Base-by-base conservation (phyloP, 1,284 basidiomycete species). In the Cystobasidium pallidum region DNA sequence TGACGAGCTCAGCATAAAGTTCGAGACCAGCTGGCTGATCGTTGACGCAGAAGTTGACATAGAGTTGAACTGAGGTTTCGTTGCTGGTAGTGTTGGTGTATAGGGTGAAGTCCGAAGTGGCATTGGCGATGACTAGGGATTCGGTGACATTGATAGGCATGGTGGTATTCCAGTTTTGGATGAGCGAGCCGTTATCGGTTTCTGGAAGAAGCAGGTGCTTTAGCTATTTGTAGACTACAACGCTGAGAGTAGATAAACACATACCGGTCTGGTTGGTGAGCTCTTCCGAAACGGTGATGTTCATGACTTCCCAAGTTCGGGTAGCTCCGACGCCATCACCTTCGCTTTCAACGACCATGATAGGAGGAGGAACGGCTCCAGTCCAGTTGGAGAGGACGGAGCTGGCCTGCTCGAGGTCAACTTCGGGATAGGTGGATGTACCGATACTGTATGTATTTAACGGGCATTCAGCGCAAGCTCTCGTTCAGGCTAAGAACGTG, bases 131-230 rank as follows among this genome's bases (percentile, higher is more conserved):
- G 67, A 88, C 87, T 71, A 99, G 88, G 79, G 89, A 93, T 77
- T 96, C 93, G 32, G 98, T 95, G 66, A 98, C 87, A 51, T 93
- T 94, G 81, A 94, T 94, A 81, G 96, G 68, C 91, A 21, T 26
- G 36, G 47, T 71, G 30, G 52, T 39, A 51, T 71, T 71, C 68
- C 68, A 71, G 47, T 26, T 39, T 24, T 71, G 68, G 11, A 41
- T 36, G 32, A 71, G 68, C 19, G 26, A 30, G 10, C 67, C 67
- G 39, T 71, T 24, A 19, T 30, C 26, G 4, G 32, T 26, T 17
- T 43, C 68, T 63, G 32, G 19, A 45, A 52, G 39, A 26, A 30
- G 34, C 21, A 47, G n/a, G 36, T 39, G 36, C 6, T 39, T n/a
- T n/a, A n/a, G n/a, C n/a, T n/a, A 39, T 7, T 39, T 39, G 36